Percentiles rank a stretch among this genome's conserved stretches.
These are phyloP conservation scores for Lachnellula arida DNA, from an alignment of 2,329 filamentous ascomycete genomes.

Conservation along the genomic window DNA sequence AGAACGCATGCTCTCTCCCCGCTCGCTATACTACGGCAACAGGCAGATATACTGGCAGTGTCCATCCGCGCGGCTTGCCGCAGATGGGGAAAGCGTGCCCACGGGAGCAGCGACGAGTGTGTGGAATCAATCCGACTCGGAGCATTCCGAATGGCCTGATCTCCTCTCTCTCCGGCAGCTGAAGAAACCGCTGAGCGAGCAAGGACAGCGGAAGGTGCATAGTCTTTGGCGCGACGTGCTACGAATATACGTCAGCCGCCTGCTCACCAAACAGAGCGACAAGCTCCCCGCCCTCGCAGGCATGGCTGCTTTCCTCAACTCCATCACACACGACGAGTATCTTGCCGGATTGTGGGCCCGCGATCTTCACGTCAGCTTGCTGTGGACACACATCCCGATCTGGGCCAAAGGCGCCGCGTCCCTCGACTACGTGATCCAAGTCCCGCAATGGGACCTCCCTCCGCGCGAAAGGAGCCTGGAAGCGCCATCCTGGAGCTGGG, in stretches of 20 bases:
- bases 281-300: conserved; percentile 7
- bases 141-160: conserved; percentile 4
- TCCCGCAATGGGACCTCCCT: conserved; percentile 2
- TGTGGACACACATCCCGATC: not conserved
- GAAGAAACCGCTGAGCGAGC: not conserved
- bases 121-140: not conserved
- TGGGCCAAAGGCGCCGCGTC: not conserved
- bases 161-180: not conserved
- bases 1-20: conserved; percentile 1
- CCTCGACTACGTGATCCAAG: not conserved
- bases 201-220: not conserved
- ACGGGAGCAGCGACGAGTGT: not conserved
- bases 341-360: conserved; percentile 8
- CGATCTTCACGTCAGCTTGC: conserved; percentile 1
- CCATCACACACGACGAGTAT: conserved; percentile 4
- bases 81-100: not conserved
- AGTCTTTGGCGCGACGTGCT: conserved; percentile 3
- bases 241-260: not conserved
- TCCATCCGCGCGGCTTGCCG: conserved; percentile 1
- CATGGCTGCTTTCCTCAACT: conserved; percentile 2
- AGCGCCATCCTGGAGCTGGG: conserved; percentile 7
- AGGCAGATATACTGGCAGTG: conserved; percentile 5
- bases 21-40: not conserved
- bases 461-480: not conserved
- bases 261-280: conserved; percentile 1